Percentiles rank a stretch among this genome's conserved stretches.
These are phyloP conservation scores for Micractinium conductrix DNA, from an alignment of 139 green algal species.

Conservation along the genomic window DNA sequence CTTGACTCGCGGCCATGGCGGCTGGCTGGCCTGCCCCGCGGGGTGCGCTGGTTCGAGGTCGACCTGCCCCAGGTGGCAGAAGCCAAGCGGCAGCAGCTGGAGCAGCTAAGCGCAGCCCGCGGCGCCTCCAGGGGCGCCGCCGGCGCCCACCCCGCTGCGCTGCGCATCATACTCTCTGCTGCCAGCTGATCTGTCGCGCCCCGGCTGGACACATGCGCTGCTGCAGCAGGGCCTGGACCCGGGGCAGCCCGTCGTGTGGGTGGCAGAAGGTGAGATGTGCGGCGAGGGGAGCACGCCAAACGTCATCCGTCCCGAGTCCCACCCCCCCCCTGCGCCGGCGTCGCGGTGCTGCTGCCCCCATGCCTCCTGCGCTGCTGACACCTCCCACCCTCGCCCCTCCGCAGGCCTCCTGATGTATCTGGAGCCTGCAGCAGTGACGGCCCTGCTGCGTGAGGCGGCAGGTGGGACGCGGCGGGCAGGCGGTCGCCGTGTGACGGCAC, in stretches of 20 bases:
- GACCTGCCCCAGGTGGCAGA: conserved; percentile 60
- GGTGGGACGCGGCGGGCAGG: neutral
- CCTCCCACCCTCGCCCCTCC: neutral
- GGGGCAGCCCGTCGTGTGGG: conserved; percentile 18
- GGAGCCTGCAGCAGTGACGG: neutral
- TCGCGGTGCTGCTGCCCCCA: too few relatives aligned
- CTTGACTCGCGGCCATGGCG: conserved; percentile 79
- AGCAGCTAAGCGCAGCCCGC: neutral
- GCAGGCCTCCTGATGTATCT: conserved; percentile 37
- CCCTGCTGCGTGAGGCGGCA: conserved; percentile 20
- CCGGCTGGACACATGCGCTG: conserved; percentile 5
- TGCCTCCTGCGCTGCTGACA: too few relatives aligned
- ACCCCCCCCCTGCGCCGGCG: too few relatives aligned
- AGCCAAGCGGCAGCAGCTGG: conserved; percentile 52
- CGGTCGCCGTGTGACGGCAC: too few relatives aligned
- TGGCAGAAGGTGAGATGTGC: conserved; percentile 37
- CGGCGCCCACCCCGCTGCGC: neutral
- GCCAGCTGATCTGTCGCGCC: neutral
- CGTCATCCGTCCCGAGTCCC: too few relatives aligned
- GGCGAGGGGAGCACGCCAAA: too few relatives aligned
- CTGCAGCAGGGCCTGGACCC: conserved; percentile 26
- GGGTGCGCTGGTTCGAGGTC: conserved; percentile 73
- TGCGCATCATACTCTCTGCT: neutral
- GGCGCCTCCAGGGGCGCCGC: conserved; percentile 12
- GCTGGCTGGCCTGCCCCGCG: conserved; percentile 34